Evolutionary conservation across 768 basidiomycete genomes (phyloP), one percentile per base, ranked within the genome.

Genomic region (Suillus fuscotomentosus): DNA sequence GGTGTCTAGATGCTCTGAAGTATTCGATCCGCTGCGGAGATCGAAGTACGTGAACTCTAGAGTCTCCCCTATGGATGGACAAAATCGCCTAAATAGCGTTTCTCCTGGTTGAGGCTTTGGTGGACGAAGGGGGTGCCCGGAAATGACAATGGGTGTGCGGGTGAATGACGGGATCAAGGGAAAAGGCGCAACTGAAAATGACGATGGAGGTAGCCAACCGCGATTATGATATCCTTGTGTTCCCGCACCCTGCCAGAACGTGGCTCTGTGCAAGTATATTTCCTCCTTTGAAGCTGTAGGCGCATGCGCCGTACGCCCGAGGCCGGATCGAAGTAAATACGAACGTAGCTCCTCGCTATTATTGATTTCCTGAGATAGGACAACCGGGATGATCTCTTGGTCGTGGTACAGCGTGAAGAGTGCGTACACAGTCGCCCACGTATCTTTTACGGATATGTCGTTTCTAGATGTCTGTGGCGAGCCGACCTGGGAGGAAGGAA

Each of bases 221-320:
- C 68, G 68, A 1, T 63, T 11, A 60, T 80, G 78, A 15, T 68
- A 71, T 8, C 71, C 71, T 2, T 60, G 71, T 6, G 78, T 79
- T 14, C 82, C 84, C 1, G 82, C 83, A 5, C 79, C 83, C 64
- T 84, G 83, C 83, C 83, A 84, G 70, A 84, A 84, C 0, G 80
- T 70, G 0, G 78, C 71, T 34, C 82, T 74, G 11, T 74, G 75
- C 60, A 84, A 75, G 70, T 81, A 81, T 53, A 81, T 64, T 17
- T 75, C 71, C 13, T 72, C 68, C 14, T 69, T 61, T 7, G 66
- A 55, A 22, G 59, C 62, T 57, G 70, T 69, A 13, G 67, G 61
- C 61, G 66, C 69, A 50, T 41, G 67, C 6, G 69, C 67, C 10
- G 47, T 60, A 24, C 70, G 65, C 10, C 70, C 70, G 11, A 84